Evolutionary conservation across 306 rosid species (phyloP).

Genomic region (Quercus variabilis): DNA sequence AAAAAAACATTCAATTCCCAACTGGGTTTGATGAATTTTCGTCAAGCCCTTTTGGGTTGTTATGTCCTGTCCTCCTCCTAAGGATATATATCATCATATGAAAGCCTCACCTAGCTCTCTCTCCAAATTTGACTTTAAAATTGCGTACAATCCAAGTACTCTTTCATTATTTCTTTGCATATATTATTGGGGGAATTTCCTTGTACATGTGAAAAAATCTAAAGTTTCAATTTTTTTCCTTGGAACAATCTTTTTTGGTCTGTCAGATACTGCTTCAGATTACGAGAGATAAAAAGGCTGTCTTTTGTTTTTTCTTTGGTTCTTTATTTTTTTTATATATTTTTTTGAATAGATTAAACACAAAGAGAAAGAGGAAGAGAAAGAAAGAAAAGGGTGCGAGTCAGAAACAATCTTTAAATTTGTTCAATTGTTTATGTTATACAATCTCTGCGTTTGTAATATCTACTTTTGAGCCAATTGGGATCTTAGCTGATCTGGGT

Average conservation of each 20-base stretch:
- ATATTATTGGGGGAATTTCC: neutral
- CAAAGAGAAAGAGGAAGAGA: conserved; percentile 12
- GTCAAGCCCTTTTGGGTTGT: conserved; percentile 43
- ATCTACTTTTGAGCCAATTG: conserved; percentile 40
- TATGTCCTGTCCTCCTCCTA: neutral
- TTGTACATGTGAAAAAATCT: conserved; percentile 15
- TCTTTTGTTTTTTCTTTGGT: conserved; percentile 9
- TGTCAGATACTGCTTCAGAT: conserved; percentile 32
- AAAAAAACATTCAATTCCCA: conserved; percentile 21
- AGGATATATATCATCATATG: neutral
- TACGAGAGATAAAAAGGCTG: conserved; percentile 23
- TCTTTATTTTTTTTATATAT: neutral
- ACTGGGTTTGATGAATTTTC: conserved; percentile 43
- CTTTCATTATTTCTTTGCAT: neutral
- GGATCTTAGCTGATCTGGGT: conserved; percentile 51
- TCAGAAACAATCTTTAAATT: neutral
- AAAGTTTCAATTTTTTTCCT: conserved; percentile 7
- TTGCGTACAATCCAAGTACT: conserved; percentile 36
- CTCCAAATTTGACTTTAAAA: conserved; percentile 59
- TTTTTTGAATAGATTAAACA: conserved; percentile 23
- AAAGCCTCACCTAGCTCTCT: neutral
- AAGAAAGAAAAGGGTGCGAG: neutral
- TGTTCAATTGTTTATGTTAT: neutral
- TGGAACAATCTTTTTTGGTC: conserved; percentile 12
- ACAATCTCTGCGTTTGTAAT: neutral